phyloP scores from a whole-genome alignment of 148 eudicot species.

The Silene uniflora region DNA sequence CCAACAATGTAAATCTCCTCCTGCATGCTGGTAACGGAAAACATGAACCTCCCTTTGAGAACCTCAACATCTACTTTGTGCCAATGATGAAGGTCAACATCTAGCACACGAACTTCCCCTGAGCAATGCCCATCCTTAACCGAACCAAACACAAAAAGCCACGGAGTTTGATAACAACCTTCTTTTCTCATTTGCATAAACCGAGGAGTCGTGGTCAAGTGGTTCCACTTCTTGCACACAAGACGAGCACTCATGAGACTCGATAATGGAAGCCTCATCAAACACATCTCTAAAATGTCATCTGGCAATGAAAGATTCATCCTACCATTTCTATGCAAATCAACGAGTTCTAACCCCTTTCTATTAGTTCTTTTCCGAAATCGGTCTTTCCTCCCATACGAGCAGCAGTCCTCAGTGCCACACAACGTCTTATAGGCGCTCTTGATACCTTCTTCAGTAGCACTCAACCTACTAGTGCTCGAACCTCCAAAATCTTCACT shows the following conservation, averaged over 20 bases:
- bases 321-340: slow-evolving; percentile 34
- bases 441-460: slow-evolving; percentile 64
- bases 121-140: slow-evolving; percentile 86
- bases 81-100: slow-evolving; percentile 69
- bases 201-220: slow-evolving; percentile 56
- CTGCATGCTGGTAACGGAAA: slow-evolving; percentile 63
- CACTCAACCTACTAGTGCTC: slow-evolving; percentile 52
- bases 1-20: slow-evolving; percentile 83
- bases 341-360: slow-evolving; percentile 39
- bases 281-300: slow-evolving; percentile 89
- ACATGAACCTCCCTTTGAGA: slow-evolving; percentile 80
- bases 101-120: slow-evolving; percentile 82
- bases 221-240: slow-evolving; percentile 92
- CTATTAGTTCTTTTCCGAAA: slow-evolving; percentile 52
- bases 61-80: slow-evolving; percentile 58
- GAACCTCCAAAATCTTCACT: slow-evolving; percentile 62
- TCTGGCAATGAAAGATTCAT: slow-evolving; percentile 68
- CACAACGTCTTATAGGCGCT: slow-evolving; percentile 38
- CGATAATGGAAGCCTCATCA: slow-evolving; percentile 84
- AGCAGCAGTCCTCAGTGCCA: slow-evolving; percentile 77
- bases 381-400: slow-evolving; percentile 62
- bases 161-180: slow-evolving; percentile 63
- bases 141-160: slow-evolving; percentile 54
- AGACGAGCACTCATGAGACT: slow-evolving; percentile 96
- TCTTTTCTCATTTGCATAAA: slow-evolving; percentile 82